phyloP scores from a whole-genome alignment of 441 rosid genomes.

The Manihot esculenta region DNA sequence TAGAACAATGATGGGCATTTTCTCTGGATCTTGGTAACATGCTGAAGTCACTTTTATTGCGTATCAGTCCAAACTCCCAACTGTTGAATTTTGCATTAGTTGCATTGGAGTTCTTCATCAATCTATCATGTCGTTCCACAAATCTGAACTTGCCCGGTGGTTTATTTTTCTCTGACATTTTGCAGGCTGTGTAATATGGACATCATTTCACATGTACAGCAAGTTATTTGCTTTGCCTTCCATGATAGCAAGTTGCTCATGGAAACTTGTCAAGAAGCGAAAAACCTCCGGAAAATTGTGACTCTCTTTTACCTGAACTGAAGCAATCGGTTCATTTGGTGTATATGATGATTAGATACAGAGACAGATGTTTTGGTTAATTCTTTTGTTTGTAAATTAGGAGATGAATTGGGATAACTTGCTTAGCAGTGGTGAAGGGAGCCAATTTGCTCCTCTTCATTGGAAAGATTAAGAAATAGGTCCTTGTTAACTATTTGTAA shows the following conservation, averaged over 20 bases:
- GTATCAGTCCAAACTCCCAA: no score
- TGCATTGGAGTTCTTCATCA: neutral
- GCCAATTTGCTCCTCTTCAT: constrained; percentile 29
- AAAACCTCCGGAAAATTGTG: constrained; percentile 81
- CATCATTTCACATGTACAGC: constrained; percentile 92
- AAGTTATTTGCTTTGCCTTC: constrained; percentile 93
- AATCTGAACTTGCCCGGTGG: neutral
- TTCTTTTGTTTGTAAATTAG: constrained; percentile 18
- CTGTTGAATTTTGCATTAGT: neutral
- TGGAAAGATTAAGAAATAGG: constrained; percentile 11
- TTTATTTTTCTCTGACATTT: neutral
- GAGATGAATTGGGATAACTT: neutral
- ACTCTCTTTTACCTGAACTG: constrained; percentile 90
- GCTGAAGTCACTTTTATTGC: neutral
- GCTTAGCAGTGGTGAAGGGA: constrained; percentile 2
- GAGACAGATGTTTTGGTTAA: constrained; percentile 5
- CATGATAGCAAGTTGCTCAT: constrained; percentile 90
- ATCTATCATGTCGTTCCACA: neutral
- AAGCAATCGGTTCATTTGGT: constrained; percentile 24
- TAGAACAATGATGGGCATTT: neutral
- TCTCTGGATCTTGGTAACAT: neutral
- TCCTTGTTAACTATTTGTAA: constrained; percentile 7
- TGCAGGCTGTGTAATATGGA: constrained; percentile 95
- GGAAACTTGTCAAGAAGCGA: constrained; percentile 99
- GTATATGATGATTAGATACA: constrained; percentile 15